Conservation (phyloP, 768 basidiomycete species). For the Pleurotus ostreatus region DNA sequence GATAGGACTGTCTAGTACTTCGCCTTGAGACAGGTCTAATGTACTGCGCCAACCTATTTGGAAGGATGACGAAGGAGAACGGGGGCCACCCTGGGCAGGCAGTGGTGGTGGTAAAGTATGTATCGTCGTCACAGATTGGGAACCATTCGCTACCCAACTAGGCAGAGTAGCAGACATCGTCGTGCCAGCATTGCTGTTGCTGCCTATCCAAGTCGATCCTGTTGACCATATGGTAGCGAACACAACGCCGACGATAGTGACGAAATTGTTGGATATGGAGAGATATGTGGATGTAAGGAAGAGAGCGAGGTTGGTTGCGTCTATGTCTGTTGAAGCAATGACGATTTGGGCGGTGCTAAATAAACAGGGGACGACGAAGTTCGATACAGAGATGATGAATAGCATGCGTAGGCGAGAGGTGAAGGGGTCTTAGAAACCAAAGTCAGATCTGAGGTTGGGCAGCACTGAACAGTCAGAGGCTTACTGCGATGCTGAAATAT, state of each 20-base stretch:
- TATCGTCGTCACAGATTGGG: not conserved
- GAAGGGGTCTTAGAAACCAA: conserved; percentile 11
- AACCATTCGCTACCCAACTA: not conserved
- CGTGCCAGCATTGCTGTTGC: not conserved
- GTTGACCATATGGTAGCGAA: conserved; percentile 31
- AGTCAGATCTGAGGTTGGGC: no score
- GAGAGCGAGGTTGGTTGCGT: conserved; percentile 7
- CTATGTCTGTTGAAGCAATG: conserved; percentile 17
- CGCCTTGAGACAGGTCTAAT: no score
- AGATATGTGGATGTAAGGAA: conserved; percentile 20
- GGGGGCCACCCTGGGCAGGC: not conserved
- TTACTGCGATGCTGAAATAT: no score
- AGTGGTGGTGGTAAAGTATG: no score
- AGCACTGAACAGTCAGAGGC: no score
- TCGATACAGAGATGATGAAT: conserved; percentile 31
- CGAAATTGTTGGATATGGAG: conserved; percentile 22
- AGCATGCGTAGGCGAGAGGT: conserved; percentile 22
- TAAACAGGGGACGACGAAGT: conserved; percentile 34
- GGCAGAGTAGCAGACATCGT: not conserved
- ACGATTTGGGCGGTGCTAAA: conserved; percentile 30
- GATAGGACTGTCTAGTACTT: no score
- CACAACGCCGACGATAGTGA: conserved; percentile 31
- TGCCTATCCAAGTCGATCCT: conserved; percentile 3
- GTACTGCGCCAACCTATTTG: not conserved
- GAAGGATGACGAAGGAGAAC: conserved; percentile 1